phyloP scores from a whole-genome alignment of 352 stramenopile genomes.

The Pythium graminicola region DNA sequence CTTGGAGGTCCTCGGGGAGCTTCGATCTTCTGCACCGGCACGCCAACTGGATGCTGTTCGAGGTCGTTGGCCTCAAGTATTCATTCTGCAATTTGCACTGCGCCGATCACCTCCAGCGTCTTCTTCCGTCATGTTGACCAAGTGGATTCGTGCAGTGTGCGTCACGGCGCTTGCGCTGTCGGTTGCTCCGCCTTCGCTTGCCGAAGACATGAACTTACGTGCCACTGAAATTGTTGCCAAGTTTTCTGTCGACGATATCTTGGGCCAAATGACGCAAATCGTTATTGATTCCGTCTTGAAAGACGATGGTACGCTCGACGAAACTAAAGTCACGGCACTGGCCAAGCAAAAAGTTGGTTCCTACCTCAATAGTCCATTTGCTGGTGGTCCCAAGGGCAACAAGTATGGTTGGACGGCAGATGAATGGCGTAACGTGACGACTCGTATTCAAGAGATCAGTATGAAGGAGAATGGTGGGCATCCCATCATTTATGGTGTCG shows the following conservation, averaged over 20 bases:
- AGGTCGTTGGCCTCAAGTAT: too few relatives aligned
- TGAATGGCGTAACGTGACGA: constrained; percentile 45
- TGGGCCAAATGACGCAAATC: constrained; percentile 84
- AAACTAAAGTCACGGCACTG: constrained; percentile 43
- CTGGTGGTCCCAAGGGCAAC: constrained; percentile 15
- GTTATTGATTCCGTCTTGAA: constrained; percentile 59
- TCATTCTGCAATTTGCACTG: constrained; percentile 30
- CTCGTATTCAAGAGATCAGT: constrained; percentile 48
- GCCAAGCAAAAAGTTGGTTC: constrained; percentile 59
- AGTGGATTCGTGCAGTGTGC: constrained; percentile 26
- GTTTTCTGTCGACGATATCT: constrained; percentile 44
- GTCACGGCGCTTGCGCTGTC: constrained; percentile 26
- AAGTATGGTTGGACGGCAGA: constrained; percentile 39
- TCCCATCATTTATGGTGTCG: constrained; percentile 62
- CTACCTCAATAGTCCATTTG: constrained; percentile 52
- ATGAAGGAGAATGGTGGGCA: constrained; percentile 33
- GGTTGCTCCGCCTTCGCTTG: constrained; percentile 6
- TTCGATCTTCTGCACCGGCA: too few relatives aligned
- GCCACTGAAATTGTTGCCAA: constrained; percentile 42
- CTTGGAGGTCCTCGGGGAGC: too few relatives aligned
- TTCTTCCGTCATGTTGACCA: constrained; percentile 29
- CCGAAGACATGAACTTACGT: constrained; percentile 25
- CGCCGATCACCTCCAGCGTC: neutral
- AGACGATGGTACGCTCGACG: constrained; percentile 33
- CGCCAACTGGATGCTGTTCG: too few relatives aligned